Percentiles rank a stretch among this genome's conserved stretches.
Conservation (phyloP, 495 filamentous ascomycete genomes). For the Aspergillus mulundensis region DNA sequence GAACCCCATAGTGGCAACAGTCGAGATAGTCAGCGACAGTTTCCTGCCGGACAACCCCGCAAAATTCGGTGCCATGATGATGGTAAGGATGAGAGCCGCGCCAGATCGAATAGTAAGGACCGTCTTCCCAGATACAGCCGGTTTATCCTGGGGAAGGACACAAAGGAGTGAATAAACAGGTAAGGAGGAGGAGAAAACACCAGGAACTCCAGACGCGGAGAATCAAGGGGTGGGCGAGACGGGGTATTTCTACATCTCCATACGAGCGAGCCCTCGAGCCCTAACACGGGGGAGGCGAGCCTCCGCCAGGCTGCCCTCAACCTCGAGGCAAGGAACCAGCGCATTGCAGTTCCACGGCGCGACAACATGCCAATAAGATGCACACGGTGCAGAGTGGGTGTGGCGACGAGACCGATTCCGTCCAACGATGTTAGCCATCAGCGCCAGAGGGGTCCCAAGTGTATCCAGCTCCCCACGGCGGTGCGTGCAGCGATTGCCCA, state of each 20-base stretch:
- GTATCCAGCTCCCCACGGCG: background rate
- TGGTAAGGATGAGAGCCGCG: background rate
- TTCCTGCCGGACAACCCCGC: slow-evolving; percentile 57
- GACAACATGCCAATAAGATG: background rate
- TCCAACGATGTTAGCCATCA: background rate
- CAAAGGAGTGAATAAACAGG: background rate
- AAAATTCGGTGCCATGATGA: slow-evolving; percentile 35
- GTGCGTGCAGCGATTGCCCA: background rate
- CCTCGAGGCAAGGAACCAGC: background rate
- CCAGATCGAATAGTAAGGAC: background rate
- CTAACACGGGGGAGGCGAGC: background rate
- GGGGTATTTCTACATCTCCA: slow-evolving; percentile 13
- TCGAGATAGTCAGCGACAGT: slow-evolving; percentile 56
- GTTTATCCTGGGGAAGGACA: background rate
- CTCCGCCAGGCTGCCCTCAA: background rate
- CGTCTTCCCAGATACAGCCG: background rate
- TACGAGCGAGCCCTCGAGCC: background rate
- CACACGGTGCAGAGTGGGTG: background rate
- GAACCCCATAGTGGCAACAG: slow-evolving; percentile 64
- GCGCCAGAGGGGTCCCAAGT: background rate
- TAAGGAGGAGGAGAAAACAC: background rate
- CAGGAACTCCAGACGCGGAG: slow-evolving; percentile 5
- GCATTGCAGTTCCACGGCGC: background rate
- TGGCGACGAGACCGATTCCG: background rate
- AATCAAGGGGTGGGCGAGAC: slow-evolving; percentile 3